A percentile compares a stretch with the other conserved stretches of the same genome.
Evolutionary conservation across 1,284 basidiomycete species (phyloP).

Genomic region (Leccinum subatratum): DNA sequence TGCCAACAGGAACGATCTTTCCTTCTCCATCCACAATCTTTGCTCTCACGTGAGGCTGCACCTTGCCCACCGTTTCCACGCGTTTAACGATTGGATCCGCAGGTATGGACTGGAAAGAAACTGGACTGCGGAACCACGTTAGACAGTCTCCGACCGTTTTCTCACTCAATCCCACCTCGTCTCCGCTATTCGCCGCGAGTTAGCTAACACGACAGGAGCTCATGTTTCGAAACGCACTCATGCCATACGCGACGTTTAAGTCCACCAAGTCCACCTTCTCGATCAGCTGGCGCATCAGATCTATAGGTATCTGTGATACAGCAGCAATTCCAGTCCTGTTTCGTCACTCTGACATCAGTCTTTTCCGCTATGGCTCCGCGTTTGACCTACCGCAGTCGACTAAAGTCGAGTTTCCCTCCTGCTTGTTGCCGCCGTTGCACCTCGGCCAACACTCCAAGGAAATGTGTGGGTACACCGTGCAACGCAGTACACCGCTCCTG

Average conservation of each 20-base stretch:
- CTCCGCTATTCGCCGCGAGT: constrained; percentile 44
- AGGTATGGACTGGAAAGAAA: constrained; percentile 73
- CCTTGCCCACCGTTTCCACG: constrained; percentile 74
- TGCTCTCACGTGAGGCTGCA: constrained; percentile 73
- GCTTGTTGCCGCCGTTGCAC: constrained; percentile 49
- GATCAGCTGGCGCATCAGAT: constrained; percentile 71
- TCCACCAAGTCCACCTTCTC: constrained; percentile 62
- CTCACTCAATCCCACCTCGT: constrained; percentile 41
- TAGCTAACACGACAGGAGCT: constrained; percentile 6
- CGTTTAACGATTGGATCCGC: constrained; percentile 67
- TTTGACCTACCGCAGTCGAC: constrained; percentile 49
- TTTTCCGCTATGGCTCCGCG: neutral
- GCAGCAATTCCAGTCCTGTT: constrained; percentile 74
- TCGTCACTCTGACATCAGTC: neutral
- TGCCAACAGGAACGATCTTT: constrained; percentile 60
- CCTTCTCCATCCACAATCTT: constrained; percentile 64
- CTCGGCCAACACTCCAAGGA: constrained; percentile 68
- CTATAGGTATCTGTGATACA: constrained; percentile 73
- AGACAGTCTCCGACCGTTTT: neutral
- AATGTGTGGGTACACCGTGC: constrained; percentile 83
- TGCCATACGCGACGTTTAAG: constrained; percentile 77
- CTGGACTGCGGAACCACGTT: constrained; percentile 49
- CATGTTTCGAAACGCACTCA: constrained; percentile 53
- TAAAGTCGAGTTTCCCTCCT: constrained; percentile 46
- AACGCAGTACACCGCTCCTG: constrained; percentile 73